phyloP scores from a whole-genome alignment of 352 stramenopile genomes.

The Phytophthora aleatoria region DNA sequence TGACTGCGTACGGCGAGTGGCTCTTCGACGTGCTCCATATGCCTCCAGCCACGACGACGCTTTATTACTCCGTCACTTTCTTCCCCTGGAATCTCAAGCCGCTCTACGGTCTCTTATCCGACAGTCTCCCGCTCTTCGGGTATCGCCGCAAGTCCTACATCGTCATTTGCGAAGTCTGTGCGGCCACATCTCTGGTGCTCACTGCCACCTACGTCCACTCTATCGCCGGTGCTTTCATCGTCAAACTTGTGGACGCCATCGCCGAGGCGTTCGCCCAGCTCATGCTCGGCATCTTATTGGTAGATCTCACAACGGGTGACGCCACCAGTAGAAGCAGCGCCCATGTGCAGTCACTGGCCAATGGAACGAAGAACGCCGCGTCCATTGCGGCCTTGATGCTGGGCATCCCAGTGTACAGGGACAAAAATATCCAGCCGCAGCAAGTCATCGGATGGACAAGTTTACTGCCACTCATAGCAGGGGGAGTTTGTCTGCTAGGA shows the following conservation, averaged over 20 bases:
- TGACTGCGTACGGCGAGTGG: slow-evolving; percentile 76
- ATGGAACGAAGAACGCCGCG: slow-evolving; percentile 67
- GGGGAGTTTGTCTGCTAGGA: slow-evolving; percentile 49
- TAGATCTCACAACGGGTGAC: slow-evolving; percentile 64
- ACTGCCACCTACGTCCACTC: slow-evolving; percentile 62
- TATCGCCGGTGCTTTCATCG: slow-evolving; percentile 64
- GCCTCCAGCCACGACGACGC: slow-evolving; percentile 69
- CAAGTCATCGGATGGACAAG: slow-evolving; percentile 70
- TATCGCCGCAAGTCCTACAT: slow-evolving; percentile 89
- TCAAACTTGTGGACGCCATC: slow-evolving; percentile 69
- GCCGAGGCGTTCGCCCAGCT: slow-evolving; percentile 82
- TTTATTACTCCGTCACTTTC: slow-evolving; percentile 87
- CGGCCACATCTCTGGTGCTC: slow-evolving; percentile 57
- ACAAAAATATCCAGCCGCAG: slow-evolving; percentile 54
- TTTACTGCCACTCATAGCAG: slow-evolving; percentile 58
- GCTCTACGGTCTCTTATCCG: slow-evolving; percentile 78
- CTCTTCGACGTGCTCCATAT: slow-evolving; percentile 83
- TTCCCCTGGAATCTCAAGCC: slow-evolving; percentile 89
- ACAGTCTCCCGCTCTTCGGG: slow-evolving; percentile 72
- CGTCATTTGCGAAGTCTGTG: slow-evolving; percentile 63
- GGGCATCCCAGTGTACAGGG: slow-evolving; percentile 70
- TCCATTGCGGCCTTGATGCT: slow-evolving; percentile 65
- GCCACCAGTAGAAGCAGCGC: slow-evolving; percentile 61
- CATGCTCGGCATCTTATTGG: slow-evolving; percentile 82
- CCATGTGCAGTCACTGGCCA: slow-evolving; percentile 70